Percentiles rank a stretch among this genome's conserved stretches.
Evolutionary conservation across 148 eudicot species (phyloP).

Genomic region (Rhododendron ovatum): DNA sequence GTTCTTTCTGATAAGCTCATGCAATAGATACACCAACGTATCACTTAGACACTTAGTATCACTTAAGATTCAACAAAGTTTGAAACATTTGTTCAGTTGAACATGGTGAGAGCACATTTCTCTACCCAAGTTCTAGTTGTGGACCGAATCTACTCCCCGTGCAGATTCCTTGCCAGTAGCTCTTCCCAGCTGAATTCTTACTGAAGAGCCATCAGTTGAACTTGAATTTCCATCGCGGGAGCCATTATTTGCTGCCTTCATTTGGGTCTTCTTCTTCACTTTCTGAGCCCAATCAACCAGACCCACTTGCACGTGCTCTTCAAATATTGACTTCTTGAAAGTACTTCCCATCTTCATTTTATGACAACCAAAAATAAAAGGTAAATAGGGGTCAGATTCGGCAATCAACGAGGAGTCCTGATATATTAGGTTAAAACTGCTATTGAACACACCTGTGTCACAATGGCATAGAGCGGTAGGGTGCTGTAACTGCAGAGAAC

Average conservation of each 20-base stretch:
- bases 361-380: not conserved
- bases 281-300: slow-evolving; percentile 24
- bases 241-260: not conserved
- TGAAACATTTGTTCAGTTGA: not conserved
- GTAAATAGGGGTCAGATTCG: not conserved
- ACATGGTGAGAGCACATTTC: not conserved
- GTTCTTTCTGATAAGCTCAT: not conserved
- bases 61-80: not conserved
- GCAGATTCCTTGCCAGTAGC: not conserved
- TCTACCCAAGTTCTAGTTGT: not conserved
- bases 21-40: not conserved
- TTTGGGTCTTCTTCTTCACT: slow-evolving; percentile 14
- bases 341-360: slow-evolving; percentile 29
- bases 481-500: slow-evolving; percentile 7
- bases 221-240: not conserved
- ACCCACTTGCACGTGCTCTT: slow-evolving; percentile 18
- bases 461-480: not conserved
- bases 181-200: not conserved
- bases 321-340: slow-evolving; percentile 26
- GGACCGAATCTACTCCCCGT: not conserved
- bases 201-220: not conserved
- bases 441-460: not conserved
- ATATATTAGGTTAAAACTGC: not conserved
- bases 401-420: not conserved
- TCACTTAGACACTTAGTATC: not conserved